Evolutionary conservation across 148 eudicot genomes (phyloP).

Genomic region (Pouteria glomerata): DNA sequence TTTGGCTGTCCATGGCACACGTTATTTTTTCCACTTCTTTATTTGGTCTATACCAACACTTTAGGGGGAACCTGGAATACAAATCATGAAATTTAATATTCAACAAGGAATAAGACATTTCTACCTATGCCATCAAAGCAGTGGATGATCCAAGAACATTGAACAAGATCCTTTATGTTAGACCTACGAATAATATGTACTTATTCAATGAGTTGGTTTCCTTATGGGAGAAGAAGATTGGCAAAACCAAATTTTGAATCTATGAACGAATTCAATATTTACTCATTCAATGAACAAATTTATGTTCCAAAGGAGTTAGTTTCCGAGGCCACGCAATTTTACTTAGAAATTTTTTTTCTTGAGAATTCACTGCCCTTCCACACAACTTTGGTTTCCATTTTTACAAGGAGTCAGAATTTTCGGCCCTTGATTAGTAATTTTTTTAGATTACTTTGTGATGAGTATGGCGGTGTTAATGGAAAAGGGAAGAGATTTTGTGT

Average conservation of each 20-base stretch:
- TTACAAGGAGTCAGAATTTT: slow-evolving; percentile 45
- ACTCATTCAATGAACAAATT: too few relatives aligned
- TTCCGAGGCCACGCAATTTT: slow-evolving; percentile 39
- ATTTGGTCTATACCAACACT: too few relatives aligned
- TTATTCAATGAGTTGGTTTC: slow-evolving; percentile 10
- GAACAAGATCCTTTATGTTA: slow-evolving; percentile 14
- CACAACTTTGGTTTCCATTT: slow-evolving; percentile 51
- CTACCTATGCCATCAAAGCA: slow-evolving; percentile 4
- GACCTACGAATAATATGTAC: neutral
- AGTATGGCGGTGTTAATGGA: slow-evolving; percentile 41
- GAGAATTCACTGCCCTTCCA: slow-evolving; percentile 82
- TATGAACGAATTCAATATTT: too few relatives aligned
- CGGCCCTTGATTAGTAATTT: slow-evolving; percentile 40
- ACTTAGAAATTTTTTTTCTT: slow-evolving; percentile 65
- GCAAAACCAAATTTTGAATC: slow-evolving; percentile 5
- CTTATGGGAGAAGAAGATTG: slow-evolving; percentile 12
- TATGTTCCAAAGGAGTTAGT: slow-evolving; percentile 35
- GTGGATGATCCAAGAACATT: slow-evolving; percentile 14
- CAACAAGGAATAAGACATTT: slow-evolving; percentile 6
- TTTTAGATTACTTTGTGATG: slow-evolving; percentile 60
- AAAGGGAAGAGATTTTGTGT: slow-evolving; percentile 78
- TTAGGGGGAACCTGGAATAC: neutral
- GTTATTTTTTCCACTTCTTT: too few relatives aligned
- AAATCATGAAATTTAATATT: neutral
- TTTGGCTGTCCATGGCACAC: too few relatives aligned